A percentile compares a stretch with the other conserved stretches of the same genome.
phyloP scores from a whole-genome alignment of 106 monocot genomes.

The Dendrobium nobile region DNA sequence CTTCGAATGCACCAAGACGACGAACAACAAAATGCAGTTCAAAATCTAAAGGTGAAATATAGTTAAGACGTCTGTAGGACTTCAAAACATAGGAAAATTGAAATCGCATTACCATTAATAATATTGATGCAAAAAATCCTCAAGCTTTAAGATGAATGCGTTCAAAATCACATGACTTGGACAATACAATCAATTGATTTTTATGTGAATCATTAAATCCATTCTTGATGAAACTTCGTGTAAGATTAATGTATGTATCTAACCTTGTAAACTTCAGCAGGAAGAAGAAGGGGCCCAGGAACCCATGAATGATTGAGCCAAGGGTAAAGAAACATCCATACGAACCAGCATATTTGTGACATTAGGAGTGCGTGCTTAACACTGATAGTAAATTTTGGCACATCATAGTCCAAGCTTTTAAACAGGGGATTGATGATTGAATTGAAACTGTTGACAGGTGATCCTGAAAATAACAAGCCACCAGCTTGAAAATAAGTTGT shows the following conservation, averaged over 20 bases:
- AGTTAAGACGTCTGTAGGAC: background rate
- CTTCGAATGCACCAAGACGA: background rate
- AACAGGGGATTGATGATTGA: conserved; percentile 63
- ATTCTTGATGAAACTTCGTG: background rate
- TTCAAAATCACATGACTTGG: too few relatives aligned
- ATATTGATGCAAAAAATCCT: background rate
- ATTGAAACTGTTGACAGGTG: conserved; percentile 70
- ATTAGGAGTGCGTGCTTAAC: conserved; percentile 46
- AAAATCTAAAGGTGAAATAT: background rate
- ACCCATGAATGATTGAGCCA: conserved; percentile 70
- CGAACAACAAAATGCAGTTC: background rate
- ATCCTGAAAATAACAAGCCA: conserved; percentile 47
- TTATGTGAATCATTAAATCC: background rate
- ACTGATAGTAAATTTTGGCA: conserved; percentile 50
- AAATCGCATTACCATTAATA: background rate
- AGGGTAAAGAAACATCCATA: conserved; percentile 70
- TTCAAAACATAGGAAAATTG: background rate
- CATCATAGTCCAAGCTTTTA: conserved; percentile 52
- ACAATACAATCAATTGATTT: background rate
- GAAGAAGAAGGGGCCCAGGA: conserved; percentile 84
- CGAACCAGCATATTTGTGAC: conserved; percentile 37
- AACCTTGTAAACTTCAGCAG: conserved; percentile 97
- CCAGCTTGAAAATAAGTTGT: background rate
- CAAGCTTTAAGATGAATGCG: background rate
- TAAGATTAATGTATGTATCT: conserved; percentile 5